Base-by-base conservation (phyloP, 2,329 filamentous ascomycete genomes). In the Alternaria viburni region DNA sequence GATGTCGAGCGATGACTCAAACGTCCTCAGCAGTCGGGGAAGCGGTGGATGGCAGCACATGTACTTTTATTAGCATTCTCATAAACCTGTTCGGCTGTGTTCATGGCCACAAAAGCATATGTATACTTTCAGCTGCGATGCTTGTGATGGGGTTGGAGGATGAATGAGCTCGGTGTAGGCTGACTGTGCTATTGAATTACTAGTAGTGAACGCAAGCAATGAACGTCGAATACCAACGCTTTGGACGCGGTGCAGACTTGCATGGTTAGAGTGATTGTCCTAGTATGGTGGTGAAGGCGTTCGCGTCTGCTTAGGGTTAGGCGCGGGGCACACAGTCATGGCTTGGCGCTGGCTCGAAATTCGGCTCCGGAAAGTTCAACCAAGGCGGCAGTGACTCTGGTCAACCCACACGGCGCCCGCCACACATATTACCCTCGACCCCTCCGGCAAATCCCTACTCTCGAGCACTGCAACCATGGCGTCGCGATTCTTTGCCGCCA, bases 401-500 rank as follows among this genome's bases (percentile, higher is more conserved):
- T 62, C 65, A 59, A 61, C 64, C 63, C 60, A 62, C 52, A 57
- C 64, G 67, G 70, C 66, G 68, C 61, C 67, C 61, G 66, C 71
- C 67, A 69, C 64, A 67, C 61, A 45, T 59, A 63, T 46, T 57
- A 64, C 57, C 58, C 59, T 45, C 62, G 58, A 62, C 62, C 64
- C 71, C 68, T 69, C 70, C 59, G 73, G 70, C 69, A 70, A 62
- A 66, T 30, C 54, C 61, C 52, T 66, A 68, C 70, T 69, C 68
- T 66, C 70, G 66, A 71, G 65, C 64, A 68, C 69, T 61, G 68
- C 67, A 71, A 73, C 65, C 69, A 79, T 69, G 69, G 77, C 77
- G 77, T 98, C 96, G 88, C 92, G 93, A 86, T 99, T 98, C 85
- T 98, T 98, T 88, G 92, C 93, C 83, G 92, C 92, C 81, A 92